Base-by-base conservation (phyloP, 2,329 filamentous ascomycete species). In the Verruconis gallopava region DNA sequence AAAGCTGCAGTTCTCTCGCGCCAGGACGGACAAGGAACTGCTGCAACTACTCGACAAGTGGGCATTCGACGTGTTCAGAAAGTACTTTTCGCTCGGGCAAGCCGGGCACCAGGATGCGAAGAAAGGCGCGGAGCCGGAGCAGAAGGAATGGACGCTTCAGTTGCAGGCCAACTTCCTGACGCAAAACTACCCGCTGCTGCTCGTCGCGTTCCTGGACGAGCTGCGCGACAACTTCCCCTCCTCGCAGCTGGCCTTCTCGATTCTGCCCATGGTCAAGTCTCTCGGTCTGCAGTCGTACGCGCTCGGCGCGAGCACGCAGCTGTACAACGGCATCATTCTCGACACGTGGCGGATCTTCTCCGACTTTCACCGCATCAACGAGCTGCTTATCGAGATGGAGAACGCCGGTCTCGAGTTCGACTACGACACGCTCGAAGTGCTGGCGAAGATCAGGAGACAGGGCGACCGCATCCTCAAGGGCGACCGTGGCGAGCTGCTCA, bases 241-340 rank as follows among this genome's bases (percentile, higher is more conserved):
- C 0, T 85, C 81, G 1, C 65, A 69, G 0, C 64, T 81, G 1
- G 65, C 68, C 0, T 67, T 81, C 35, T 67, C 68, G 35, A 59
- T 86, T 19, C 64, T 88, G 1, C 79, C 81, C 0, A 71, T 72
- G 5, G 64, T 86, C 50, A 82, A 81, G 53, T 66, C 70, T 35
- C 66, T 84, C 0, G 81, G 82, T 2, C 68, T 81, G 1, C 71
- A 74, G 1, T 80, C 79, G 0, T 84, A 80, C 52, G 76, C 84
- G 4, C 69, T 89, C 1, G 82, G 81, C 37, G 78, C 75, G 4
- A 77, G 77, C 14, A 81, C 80, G 0, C 64, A 71, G 0, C 73
- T 88, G 33, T 88, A 83, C 64, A 78, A 81, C 53, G 67, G 74
- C 38, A 67, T 85, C 22, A 66, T 84, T 18, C 58, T 65, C 12